Evolutionary conservation across 2,329 filamentous ascomycete genomes (phyloP).

Genomic region (Microcyclospora tardicrescens): DNA sequence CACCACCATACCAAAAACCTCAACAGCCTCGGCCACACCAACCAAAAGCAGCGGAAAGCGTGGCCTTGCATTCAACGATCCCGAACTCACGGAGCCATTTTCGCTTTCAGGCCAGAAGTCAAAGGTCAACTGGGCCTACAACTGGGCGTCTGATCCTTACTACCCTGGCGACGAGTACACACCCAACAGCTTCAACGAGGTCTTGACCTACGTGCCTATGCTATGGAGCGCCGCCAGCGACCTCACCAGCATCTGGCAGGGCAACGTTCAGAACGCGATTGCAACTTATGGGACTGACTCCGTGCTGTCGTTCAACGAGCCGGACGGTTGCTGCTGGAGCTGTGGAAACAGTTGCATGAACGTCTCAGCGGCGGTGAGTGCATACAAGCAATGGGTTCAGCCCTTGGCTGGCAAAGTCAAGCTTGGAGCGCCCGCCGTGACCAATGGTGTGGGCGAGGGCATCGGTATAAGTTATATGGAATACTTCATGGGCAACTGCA

Average conservation of each 20-base stretch:
- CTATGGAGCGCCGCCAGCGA: conserved; percentile 36
- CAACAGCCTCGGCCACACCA: conserved; percentile 1
- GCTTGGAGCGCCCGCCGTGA: conserved; percentile 46
- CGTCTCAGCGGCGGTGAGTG: conserved; percentile 30
- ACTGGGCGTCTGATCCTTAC: conserved; percentile 46
- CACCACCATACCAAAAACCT: neutral
- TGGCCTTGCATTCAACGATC: conserved; percentile 56
- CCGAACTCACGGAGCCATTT: conserved; percentile 41
- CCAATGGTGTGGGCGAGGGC: conserved; percentile 37
- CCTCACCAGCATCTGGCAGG: conserved; percentile 28
- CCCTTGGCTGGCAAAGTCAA: conserved; percentile 36
- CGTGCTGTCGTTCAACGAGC: conserved; percentile 57
- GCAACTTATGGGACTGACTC: conserved; percentile 28
- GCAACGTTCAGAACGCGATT: conserved; percentile 12
- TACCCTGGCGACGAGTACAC: conserved; percentile 32
- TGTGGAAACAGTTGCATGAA: neutral
- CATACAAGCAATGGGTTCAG: conserved; percentile 42
- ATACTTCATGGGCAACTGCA: conserved; percentile 39
- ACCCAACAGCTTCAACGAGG: conserved; percentile 1
- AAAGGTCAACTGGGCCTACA: conserved; percentile 50
- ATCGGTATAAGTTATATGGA: conserved; percentile 42
- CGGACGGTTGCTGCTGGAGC: conserved; percentile 34
- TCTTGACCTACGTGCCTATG: conserved; percentile 46
- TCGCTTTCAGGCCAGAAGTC: conserved; percentile 17
- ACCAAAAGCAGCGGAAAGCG: conserved; percentile 39